Percentiles rank a stretch among this genome's conserved stretches.
These are phyloP conservation scores for Rhodotorula sp. DNA, from an alignment of 1,284 basidiomycete genomes.

Conservation along the genomic window DNA sequence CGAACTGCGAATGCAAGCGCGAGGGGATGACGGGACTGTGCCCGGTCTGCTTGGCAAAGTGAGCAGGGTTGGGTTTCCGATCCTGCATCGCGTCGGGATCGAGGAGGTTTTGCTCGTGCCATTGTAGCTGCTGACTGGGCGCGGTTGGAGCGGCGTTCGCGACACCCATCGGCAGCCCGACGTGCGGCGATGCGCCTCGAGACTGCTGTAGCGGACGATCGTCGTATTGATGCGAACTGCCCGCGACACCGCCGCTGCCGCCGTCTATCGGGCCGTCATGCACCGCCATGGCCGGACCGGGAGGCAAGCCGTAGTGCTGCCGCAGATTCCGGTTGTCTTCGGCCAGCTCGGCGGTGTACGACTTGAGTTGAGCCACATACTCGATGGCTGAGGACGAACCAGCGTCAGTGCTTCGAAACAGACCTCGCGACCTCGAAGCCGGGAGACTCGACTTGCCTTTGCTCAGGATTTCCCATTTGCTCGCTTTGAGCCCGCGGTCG, in stretches of 20 bases:
- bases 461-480: constrained; percentile 94
- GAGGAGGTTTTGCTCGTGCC: no score
- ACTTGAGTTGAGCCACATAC: constrained; percentile 74
- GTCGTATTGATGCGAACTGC: no score
- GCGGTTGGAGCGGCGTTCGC: no score
- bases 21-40: neutral
- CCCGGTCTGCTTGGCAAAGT: neutral
- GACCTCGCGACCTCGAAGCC: no score
- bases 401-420: no score
- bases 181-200: no score
- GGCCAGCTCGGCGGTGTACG: constrained; percentile 61
- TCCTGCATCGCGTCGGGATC: no score
- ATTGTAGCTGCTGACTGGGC: no score
- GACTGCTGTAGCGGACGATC: no score
- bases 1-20: neutral
- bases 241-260: no score
- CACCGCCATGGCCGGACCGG: neutral
- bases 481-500: constrained; percentile 80
- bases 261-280: neutral
- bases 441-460: constrained; percentile 66
- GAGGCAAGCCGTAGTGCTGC: constrained; percentile 28
- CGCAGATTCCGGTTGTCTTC: constrained; percentile 32
- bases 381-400: constrained; percentile 85
- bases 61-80: neutral
- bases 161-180: no score